Conservation (phyloP, 345 rosid species). For the Zanthoxylum bungeanum region DNA sequence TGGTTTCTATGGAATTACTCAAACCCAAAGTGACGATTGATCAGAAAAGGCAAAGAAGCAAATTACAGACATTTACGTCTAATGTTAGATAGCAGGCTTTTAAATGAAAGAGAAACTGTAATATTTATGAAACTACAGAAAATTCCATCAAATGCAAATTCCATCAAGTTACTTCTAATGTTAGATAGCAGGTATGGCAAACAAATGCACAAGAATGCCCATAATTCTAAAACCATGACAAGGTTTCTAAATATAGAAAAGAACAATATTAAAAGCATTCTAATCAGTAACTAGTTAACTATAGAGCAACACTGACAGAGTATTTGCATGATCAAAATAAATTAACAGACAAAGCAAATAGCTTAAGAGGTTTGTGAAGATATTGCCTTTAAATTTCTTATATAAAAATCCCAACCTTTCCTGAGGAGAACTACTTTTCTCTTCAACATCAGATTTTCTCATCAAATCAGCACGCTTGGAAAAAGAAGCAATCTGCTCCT, state of each 20-base stretch:
- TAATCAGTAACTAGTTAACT: not conserved
- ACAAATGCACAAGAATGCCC: not conserved
- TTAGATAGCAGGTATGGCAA: too few species aligned
- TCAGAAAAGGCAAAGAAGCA: too few species aligned
- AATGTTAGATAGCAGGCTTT: too few species aligned
- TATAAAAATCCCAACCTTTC: slow-evolving; percentile 55
- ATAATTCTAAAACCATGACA: not conserved
- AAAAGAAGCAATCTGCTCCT: slow-evolving; percentile 29
- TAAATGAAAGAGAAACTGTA: too few species aligned
- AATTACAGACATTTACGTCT: too few species aligned
- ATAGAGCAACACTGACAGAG: not conserved
- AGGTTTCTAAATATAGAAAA: not conserved
- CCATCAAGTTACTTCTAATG: not conserved
- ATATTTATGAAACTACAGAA: too few species aligned
- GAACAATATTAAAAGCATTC: not conserved
- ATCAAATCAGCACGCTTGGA: slow-evolving; percentile 21
- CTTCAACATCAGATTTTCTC: slow-evolving; percentile 30
- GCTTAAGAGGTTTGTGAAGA: not conserved
- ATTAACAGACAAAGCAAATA: not conserved
- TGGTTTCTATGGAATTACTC: too few species aligned
- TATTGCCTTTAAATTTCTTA: not conserved
- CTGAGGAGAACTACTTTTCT: slow-evolving; percentile 35
- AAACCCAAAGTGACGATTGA: too few species aligned
- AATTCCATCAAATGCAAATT: too few species aligned
- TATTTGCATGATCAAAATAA: not conserved